A percentile compares a stretch with the other conserved stretches of the same genome.
Evolutionary conservation across 768 basidiomycete species (phyloP).

Genomic region (Hirschioporus abietinus): DNA sequence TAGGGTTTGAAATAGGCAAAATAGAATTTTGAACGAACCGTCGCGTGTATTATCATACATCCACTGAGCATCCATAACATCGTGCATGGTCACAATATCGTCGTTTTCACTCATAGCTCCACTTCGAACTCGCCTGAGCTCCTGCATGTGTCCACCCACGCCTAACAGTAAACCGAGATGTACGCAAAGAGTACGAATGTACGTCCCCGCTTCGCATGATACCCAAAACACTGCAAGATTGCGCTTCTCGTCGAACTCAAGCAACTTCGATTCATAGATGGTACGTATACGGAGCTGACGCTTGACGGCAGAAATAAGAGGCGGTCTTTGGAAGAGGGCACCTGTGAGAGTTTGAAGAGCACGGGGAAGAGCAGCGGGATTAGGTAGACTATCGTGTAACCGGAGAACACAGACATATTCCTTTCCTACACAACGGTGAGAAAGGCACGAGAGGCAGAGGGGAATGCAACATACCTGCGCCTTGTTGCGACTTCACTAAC

Average conservation of each 20-base stretch:
- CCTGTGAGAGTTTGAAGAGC: slow-evolving; percentile 96
- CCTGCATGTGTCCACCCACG: slow-evolving; percentile 99
- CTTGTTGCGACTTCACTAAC: slow-evolving; percentile 97
- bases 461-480: slow-evolving; percentile 62
- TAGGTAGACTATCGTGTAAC: slow-evolving; percentile 76
- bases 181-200: slow-evolving; percentile 94
- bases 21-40: slow-evolving; percentile 43
- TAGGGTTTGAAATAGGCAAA: not conserved
- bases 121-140: slow-evolving; percentile 87
- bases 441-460: not conserved
- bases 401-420: slow-evolving; percentile 98
- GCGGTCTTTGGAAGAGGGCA: slow-evolving; percentile 97
- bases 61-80: slow-evolving; percentile 99
- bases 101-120: slow-evolving; percentile 98
- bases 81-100: slow-evolving; percentile 99
- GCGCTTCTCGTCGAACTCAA: slow-evolving; percentile 96
- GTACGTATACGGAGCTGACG: slow-evolving; percentile 96
- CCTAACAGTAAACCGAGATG: slow-evolving; percentile 92
- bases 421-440: slow-evolving; percentile 54
- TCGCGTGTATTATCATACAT: slow-evolving; percentile 95
- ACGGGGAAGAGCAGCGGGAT: slow-evolving; percentile 82
- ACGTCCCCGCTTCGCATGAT: slow-evolving; percentile 96
- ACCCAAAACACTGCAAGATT: slow-evolving; percentile 98
- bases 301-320: slow-evolving; percentile 98
- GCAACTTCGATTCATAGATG: slow-evolving; percentile 90